phyloP scores from a whole-genome alignment of 1,139 yeast species.

The Saccharomyces uvarum region DNA sequence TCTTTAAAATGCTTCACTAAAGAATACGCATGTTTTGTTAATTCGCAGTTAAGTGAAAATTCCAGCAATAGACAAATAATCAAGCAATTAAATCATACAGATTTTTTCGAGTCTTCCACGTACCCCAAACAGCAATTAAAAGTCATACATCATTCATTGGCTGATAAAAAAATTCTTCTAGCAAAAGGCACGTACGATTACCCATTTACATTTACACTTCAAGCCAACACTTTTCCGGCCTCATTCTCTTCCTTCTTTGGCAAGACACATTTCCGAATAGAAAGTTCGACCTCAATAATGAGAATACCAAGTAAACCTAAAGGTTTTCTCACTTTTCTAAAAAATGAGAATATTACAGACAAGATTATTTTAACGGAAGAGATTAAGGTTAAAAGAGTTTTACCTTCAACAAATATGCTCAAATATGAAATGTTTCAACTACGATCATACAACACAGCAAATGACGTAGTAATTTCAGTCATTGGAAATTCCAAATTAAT shows the following conservation, averaged over 20 bases:
- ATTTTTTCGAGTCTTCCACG: background rate
- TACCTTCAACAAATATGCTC: constrained; percentile 9
- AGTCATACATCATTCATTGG: constrained; percentile 1
- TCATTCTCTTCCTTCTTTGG: constrained; percentile 16
- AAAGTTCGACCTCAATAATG: constrained; percentile 14
- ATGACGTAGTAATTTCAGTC: background rate
- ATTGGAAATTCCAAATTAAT: constrained; percentile 3
- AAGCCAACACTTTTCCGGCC: constrained; percentile 17
- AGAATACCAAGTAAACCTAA: constrained; percentile 1
- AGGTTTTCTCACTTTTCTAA: background rate
- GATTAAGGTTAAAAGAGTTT: constrained; percentile 15
- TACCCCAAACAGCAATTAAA: background rate
- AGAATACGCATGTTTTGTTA: constrained; percentile 11
- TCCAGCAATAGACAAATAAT: constrained; percentile 4
- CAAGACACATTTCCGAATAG: constrained; percentile 19
- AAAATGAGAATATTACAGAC: constrained; percentile 10
- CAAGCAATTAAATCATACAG: constrained; percentile 7
- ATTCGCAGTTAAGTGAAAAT: constrained; percentile 2
- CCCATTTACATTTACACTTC: constrained; percentile 17
- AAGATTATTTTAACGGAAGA: constrained; percentile 17
- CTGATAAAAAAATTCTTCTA: constrained; percentile 4
- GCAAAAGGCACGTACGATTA: constrained; percentile 17
- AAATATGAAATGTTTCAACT: constrained; percentile 8
- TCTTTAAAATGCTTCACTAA: constrained; percentile 13
- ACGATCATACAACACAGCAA: background rate